Evolutionary conservation across 768 basidiomycete genomes (phyloP).

Genomic region (Pleurotus pulmonarius): DNA sequence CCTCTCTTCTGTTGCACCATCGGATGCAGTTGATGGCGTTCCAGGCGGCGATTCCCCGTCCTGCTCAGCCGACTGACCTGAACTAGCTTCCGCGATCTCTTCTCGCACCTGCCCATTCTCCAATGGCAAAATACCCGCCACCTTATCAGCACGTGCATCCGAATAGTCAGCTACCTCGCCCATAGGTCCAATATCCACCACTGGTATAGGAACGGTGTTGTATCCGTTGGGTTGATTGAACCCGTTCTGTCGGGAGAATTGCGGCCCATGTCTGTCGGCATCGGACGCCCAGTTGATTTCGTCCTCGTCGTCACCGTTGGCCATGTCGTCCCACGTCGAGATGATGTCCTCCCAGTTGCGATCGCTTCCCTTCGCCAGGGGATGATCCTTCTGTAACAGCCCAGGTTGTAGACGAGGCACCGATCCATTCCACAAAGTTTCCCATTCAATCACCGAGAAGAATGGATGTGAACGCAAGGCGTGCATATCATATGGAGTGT

Average conservation of each 20-base stretch:
- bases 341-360: constrained; percentile 51
- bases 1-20: constrained; percentile 12
- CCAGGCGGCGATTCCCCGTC: constrained; percentile 1
- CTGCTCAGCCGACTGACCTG: neutral
- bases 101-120: neutral
- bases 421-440: constrained; percentile 49
- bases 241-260: constrained; percentile 15
- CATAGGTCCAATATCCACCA: constrained; percentile 34
- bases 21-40: constrained; percentile 4
- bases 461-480: constrained; percentile 53
- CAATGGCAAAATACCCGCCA: neutral
- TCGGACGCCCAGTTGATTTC: constrained; percentile 54
- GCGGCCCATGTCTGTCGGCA: constrained; percentile 27
- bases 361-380: constrained; percentile 25
- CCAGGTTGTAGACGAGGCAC: constrained; percentile 53
- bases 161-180: constrained; percentile 28
- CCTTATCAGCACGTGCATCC: neutral
- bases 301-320: constrained; percentile 29
- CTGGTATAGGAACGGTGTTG: constrained; percentile 12
- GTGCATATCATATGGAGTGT: constrained; percentile 30
- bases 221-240: constrained; percentile 15
- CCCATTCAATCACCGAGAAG: constrained; percentile 47
- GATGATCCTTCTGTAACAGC: constrained; percentile 43
- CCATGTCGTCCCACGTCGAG: constrained; percentile 49
- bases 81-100: neutral